phyloP scores from a whole-genome alignment of 2,329 filamentous ascomycete species.

The Juglanconis sp. region DNA sequence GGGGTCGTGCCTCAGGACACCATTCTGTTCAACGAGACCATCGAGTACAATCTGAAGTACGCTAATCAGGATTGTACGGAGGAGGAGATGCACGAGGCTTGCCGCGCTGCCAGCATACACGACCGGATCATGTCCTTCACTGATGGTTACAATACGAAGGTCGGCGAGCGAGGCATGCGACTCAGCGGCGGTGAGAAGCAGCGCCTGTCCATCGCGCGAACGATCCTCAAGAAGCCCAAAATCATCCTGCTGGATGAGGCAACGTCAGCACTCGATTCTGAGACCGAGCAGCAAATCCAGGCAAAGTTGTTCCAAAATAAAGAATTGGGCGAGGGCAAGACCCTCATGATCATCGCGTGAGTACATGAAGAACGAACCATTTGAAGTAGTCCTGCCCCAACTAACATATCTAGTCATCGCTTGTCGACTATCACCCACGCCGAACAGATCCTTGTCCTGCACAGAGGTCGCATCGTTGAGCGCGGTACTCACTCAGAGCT shows the following conservation, averaged over 20 bases:
- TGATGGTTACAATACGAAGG: constrained; percentile 50
- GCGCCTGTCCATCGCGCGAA: constrained; percentile 59
- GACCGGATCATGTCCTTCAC: constrained; percentile 51
- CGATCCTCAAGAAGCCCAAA: constrained; percentile 66
- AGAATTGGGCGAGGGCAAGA: constrained; percentile 75
- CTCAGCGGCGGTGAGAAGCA: constrained; percentile 61
- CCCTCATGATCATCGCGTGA: constrained; percentile 91
- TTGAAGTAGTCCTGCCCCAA: neutral
- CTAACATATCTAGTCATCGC: constrained; percentile 57
- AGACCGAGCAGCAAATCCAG: constrained; percentile 58
- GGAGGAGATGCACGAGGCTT: constrained; percentile 48
- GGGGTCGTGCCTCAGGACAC: constrained; percentile 97
- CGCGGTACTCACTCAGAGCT: constrained; percentile 76
- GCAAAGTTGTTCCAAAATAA: constrained; percentile 62
- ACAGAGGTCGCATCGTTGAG: constrained; percentile 74
- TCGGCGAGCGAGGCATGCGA: constrained; percentile 50
- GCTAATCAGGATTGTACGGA: constrained; percentile 46
- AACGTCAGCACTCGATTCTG: constrained; percentile 65
- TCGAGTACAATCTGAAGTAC: constrained; percentile 55
- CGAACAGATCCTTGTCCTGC: constrained; percentile 78
- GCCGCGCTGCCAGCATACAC: constrained; percentile 52
- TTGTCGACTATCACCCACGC: constrained; percentile 83
- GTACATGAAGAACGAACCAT: constrained; percentile 27
- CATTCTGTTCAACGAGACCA: constrained; percentile 56
- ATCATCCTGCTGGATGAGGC: constrained; percentile 71